phyloP scores from a whole-genome alignment of 208 protist genomes.

The Wallacemonas collosoma region DNA sequence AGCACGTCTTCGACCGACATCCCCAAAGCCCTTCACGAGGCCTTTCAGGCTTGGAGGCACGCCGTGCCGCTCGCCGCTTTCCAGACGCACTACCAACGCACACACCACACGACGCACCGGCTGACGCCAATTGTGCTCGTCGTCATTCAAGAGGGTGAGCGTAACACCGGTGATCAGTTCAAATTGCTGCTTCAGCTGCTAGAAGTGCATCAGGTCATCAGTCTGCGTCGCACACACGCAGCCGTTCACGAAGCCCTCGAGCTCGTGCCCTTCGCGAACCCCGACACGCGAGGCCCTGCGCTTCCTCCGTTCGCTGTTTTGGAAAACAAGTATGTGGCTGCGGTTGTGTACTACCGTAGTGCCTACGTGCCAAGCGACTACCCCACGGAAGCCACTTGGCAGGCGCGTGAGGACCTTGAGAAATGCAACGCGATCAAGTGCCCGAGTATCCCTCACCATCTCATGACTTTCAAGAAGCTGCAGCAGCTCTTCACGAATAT shows the following conservation, averaged over 20 bases:
- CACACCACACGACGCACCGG: neutral
- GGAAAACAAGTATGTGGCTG: constrained; percentile 57
- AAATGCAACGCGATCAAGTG: constrained; percentile 92
- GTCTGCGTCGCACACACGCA: constrained; percentile 82
- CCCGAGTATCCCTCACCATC: constrained; percentile 94
- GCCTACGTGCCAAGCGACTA: constrained; percentile 94
- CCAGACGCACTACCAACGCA: neutral
- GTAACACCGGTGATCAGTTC: constrained; percentile 95
- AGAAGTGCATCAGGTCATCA: constrained; percentile 69
- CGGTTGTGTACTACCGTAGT: constrained; percentile 93
- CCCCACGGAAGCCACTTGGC: constrained; percentile 73
- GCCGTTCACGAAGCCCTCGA: constrained; percentile 63
- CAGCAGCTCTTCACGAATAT: constrained; percentile 92
- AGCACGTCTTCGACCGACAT: constrained; percentile 48
- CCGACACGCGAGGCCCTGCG: neutral
- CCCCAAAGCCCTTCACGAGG: constrained; percentile 43
- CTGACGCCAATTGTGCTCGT: constrained; percentile 83
- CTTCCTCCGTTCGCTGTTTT: constrained; percentile 68
- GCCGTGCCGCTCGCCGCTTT: constrained; percentile 25
- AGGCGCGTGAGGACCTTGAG: constrained; percentile 75
- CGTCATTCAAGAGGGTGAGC: constrained; percentile 92
- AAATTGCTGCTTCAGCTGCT: constrained; percentile 79
- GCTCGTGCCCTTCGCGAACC: constrained; percentile 32
- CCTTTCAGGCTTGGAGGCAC: constrained; percentile 44
- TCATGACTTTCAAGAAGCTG: constrained; percentile 96